phyloP scores from a whole-genome alignment of 495 filamentous ascomycete genomes.

The Ramalina peruviana region DNA sequence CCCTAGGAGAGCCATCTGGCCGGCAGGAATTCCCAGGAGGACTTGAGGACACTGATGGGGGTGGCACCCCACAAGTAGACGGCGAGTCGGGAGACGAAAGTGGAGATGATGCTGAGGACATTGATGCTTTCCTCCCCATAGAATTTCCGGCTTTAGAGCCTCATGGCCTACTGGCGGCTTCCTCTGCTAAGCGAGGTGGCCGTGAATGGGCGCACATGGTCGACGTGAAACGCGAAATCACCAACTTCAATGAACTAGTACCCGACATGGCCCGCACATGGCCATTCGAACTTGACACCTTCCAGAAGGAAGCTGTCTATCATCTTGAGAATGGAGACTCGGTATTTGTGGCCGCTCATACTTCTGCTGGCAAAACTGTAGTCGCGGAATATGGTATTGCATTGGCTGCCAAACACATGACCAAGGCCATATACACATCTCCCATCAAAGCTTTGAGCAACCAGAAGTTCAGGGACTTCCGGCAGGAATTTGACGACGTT shows the following conservation, averaged over 20 bases:
- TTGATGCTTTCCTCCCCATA: constrained; percentile 77
- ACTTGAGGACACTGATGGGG: constrained; percentile 12
- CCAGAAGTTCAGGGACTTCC: constrained; percentile 95
- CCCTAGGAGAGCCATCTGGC: constrained; percentile 53
- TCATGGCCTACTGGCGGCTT: constrained; percentile 56
- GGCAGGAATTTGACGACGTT: constrained; percentile 79
- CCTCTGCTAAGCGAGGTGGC: constrained; percentile 56
- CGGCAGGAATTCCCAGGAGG: constrained; percentile 22
- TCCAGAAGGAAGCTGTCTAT: constrained; percentile 97
- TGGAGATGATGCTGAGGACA: constrained; percentile 56
- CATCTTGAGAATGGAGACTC: constrained; percentile 94
- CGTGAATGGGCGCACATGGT: constrained; percentile 98
- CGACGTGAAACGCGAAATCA: constrained; percentile 77
- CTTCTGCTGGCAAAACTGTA: constrained; percentile 94
- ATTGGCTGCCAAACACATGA: constrained; percentile 92
- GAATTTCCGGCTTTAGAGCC: constrained; percentile 90
- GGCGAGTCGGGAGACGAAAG: neutral
- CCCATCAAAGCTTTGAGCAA: constrained; percentile 98
- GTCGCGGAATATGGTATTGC: constrained; percentile 98
- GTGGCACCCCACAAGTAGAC: neutral
- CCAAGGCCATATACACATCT: constrained; percentile 96
- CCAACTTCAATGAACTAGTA: constrained; percentile 84
- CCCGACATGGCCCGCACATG: constrained; percentile 92
- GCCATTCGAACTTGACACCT: constrained; percentile 95
- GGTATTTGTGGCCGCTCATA: constrained; percentile 97